Percentiles rank a stretch among this genome's conserved stretches.
Conservation (phyloP, 1,284 basidiomycete genomes). For the Athelia psychrophila region DNA sequence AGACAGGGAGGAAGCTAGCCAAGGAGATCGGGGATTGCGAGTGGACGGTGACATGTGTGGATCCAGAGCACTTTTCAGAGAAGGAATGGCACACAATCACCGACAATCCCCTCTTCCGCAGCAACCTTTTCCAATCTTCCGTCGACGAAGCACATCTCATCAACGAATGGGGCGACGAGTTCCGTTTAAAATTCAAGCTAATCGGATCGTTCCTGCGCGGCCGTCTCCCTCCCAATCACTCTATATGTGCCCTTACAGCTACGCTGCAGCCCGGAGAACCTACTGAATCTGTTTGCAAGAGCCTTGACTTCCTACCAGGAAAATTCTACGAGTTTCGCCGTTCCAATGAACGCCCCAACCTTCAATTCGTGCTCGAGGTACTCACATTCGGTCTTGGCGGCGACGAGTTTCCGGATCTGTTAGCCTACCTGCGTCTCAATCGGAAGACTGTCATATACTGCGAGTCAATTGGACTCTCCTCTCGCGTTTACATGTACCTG, state of each 20-base stretch:
- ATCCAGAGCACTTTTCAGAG: background rate
- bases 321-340: conserved; percentile 6
- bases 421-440: background rate
- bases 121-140: conserved; percentile 10
- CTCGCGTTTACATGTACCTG: background rate
- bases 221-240: conserved; percentile 12
- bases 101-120: conserved; percentile 6
- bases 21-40: background rate
- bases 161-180: conserved; percentile 11
- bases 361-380: background rate
- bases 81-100: conserved; percentile 11
- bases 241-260: too few species aligned
- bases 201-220: conserved; percentile 14
- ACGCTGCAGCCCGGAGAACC: conserved; percentile 8
- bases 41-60: background rate
- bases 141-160: conserved; percentile 14
- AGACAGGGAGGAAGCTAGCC: background rate
- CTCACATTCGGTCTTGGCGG: background rate
- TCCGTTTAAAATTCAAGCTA: conserved; percentile 7
- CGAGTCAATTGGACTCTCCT: background rate
- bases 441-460: background rate
- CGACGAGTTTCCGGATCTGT: background rate
- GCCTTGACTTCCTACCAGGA: conserved; percentile 7
- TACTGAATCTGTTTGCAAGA: conserved; percentile 4
- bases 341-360: conserved; percentile 14